phyloP scores from a whole-genome alignment of 2,329 filamentous ascomycete genomes.

The Colletotrichum shisoi region DNA sequence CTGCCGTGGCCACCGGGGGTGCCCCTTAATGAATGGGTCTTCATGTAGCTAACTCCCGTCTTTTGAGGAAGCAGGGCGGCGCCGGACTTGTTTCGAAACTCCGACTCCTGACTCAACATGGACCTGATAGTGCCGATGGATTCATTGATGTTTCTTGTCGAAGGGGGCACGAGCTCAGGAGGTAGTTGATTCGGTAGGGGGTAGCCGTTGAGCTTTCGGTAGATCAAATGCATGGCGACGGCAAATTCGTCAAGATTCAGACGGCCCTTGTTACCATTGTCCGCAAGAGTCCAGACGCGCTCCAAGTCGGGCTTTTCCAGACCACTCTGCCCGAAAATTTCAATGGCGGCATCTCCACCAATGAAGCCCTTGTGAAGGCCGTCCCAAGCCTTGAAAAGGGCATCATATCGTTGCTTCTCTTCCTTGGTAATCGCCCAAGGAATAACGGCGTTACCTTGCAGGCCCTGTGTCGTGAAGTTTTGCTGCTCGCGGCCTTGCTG shows the following conservation, averaged over 20 bases:
- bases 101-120: constrained; percentile 87
- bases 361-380: constrained; percentile 93
- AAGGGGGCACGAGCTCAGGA: constrained; percentile 91
- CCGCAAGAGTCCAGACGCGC: constrained; percentile 91
- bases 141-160: constrained; percentile 89
- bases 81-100: constrained; percentile 85
- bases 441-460: constrained; percentile 93
- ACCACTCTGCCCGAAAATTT: constrained; percentile 96
- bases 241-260: constrained; percentile 97
- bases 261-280: constrained; percentile 91
- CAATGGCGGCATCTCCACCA: constrained; percentile 88
- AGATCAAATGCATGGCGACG: constrained; percentile 98
- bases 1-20: constrained; percentile 63
- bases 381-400: constrained; percentile 96
- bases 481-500: constrained; percentile 88
- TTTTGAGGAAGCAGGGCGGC: constrained; percentile 91
- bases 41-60: constrained; percentile 97
- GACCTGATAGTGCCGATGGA: constrained; percentile 94
- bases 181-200: constrained; percentile 87
- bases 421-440: constrained; percentile 99
- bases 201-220: constrained; percentile 95
- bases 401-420: constrained; percentile 95
- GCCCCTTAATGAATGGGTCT: constrained; percentile 88
- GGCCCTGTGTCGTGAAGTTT: constrained; percentile 81
- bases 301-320: constrained; percentile 90